These are phyloP conservation scores for Erigeron canadensis DNA, from an alignment of 129 eudicot species.

Conservation along the genomic window DNA sequence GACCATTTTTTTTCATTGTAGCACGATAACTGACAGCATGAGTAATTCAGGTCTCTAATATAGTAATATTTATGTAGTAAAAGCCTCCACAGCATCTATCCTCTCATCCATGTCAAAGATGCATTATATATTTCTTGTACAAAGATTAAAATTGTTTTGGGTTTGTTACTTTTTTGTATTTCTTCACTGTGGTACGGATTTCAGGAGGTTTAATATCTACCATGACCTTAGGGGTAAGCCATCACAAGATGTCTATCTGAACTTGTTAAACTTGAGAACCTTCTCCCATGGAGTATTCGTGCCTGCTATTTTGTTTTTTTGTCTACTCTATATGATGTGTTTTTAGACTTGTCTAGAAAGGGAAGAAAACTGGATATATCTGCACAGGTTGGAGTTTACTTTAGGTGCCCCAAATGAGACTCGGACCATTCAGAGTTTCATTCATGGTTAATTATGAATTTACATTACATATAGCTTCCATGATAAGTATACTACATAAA, in stretches of 20 bases:
- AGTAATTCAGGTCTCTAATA: neutral
- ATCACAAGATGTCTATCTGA: too few species aligned
- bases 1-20: neutral
- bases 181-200: too few species aligned
- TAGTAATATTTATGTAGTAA: neutral
- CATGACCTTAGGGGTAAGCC: too few species aligned
- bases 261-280: too few species aligned
- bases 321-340: neutral
- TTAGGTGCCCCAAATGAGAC: neutral
- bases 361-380: neutral
- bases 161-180: too few species aligned
- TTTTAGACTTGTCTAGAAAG: neutral
- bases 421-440: neutral
- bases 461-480: neutral
- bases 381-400: constrained; percentile 9
- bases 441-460: neutral
- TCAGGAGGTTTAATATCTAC: too few species aligned
- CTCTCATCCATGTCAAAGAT: neutral
- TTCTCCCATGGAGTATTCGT: too few species aligned
- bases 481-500: too few species aligned
- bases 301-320: neutral
- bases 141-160: neutral
- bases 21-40: neutral
- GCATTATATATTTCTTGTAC: neutral
- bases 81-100: neutral